Evolutionary conservation across 2,329 filamentous ascomycete species (phyloP).

Genomic region (Pseudonectria buxi): DNA sequence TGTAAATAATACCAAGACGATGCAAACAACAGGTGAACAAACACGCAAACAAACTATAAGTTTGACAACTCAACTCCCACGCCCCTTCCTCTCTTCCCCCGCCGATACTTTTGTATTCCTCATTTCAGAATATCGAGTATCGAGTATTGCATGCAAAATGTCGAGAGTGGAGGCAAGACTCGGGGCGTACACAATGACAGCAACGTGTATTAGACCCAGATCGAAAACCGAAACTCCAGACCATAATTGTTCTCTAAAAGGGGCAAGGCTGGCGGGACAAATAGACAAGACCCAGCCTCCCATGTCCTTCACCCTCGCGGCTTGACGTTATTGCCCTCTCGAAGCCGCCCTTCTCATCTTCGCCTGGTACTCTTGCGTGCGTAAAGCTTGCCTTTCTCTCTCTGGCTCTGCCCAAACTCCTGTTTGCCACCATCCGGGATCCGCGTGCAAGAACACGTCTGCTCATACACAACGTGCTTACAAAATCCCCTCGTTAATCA

Average conservation of each 20-base stretch:
- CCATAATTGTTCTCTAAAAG: slow-evolving; percentile 36
- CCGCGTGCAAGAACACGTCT: too few species aligned
- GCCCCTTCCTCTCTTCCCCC: slow-evolving; percentile 2
- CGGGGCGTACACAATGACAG: slow-evolving; percentile 17
- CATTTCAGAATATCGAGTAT: neutral
- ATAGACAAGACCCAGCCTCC: slow-evolving; percentile 20
- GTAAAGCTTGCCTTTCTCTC: slow-evolving; percentile 1
- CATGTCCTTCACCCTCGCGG: slow-evolving; percentile 14
- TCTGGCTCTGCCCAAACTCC: neutral
- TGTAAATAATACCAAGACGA: neutral
- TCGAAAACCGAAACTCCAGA: slow-evolving; percentile 42
- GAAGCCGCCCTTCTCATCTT: slow-evolving; percentile 9
- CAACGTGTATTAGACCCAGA: slow-evolving; percentile 38
- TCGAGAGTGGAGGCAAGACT: slow-evolving; percentile 2
- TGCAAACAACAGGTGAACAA: neutral
- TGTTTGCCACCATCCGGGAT: too few species aligned
- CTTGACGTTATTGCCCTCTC: slow-evolving; percentile 14
- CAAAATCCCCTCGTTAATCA: neutral
- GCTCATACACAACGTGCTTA: slow-evolving; percentile 7
- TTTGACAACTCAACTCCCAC: too few species aligned
- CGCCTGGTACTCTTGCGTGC: slow-evolving; percentile 8
- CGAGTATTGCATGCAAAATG: slow-evolving; percentile 2
- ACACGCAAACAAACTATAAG: neutral
- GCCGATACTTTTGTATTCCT: slow-evolving; percentile 1
- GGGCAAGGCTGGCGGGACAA: slow-evolving; percentile 19